Conservation (phyloP, 768 basidiomycete species). For the Trametes sanguinea region DNA sequence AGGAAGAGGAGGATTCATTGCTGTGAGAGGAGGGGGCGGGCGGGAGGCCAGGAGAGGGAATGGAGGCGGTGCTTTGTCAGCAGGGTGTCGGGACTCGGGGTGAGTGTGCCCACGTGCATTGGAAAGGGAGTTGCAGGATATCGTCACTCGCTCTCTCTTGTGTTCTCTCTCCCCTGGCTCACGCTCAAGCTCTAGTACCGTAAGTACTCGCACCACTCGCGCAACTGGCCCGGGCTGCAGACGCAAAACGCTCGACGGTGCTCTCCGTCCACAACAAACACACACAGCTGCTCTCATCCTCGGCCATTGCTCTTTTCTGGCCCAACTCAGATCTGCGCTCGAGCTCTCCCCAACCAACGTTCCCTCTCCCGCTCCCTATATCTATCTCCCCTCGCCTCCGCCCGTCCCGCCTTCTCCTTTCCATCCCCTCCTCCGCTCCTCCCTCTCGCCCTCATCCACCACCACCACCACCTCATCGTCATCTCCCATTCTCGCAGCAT, state of each 20-base stretch:
- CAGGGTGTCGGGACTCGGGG: neutral
- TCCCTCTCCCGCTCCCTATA: conserved; percentile 14
- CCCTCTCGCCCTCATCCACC: neutral
- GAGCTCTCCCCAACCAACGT: conserved; percentile 10
- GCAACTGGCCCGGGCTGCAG: neutral
- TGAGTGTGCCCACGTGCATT: conserved; percentile 36
- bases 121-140: conserved; percentile 1
- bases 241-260: conserved; percentile 12
- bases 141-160: conserved; percentile 11
- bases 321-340: conserved; percentile 13
- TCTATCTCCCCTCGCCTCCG: conserved; percentile 5
- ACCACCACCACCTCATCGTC: neutral
- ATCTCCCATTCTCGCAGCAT: conserved; percentile 1
- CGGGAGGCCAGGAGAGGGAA: conserved; percentile 1
- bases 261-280: neutral
- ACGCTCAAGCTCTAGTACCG: neutral
- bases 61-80: conserved; percentile 27
- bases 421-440: conserved; percentile 9
- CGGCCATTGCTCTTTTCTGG: neutral
- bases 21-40: neutral
- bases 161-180: neutral
- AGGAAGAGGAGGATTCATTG: neutral
- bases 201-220: too few relatives aligned
- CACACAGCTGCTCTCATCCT: neutral
- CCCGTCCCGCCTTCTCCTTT: conserved; percentile 15